Evolutionary conservation across 331 rosid species (phyloP), one percentile per base, ranked within the genome.

Genomic region (Malus hybrid): DNA sequence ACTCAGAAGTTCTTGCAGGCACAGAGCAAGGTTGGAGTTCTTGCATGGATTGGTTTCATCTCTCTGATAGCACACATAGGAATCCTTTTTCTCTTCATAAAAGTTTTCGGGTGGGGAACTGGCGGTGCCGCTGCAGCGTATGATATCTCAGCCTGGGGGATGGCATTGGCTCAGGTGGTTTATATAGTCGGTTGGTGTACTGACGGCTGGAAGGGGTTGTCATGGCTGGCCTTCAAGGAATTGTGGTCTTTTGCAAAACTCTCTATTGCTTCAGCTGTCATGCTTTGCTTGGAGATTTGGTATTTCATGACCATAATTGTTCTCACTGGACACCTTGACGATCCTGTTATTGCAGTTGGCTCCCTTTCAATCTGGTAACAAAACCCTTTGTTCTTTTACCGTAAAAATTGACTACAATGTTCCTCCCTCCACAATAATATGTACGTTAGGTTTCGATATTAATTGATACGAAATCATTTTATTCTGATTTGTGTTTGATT

Each of bases 271-370:
- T 93, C 98, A 5, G 98, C 98, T 11, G 36, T 93, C 29, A 93
- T 93, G 98, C 88, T 93, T 77, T 90, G 96, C 75, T 63, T 93
- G 2, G 96, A 93, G 86, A 80, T 93, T 76, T 93, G 98, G 98
- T 93, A 93, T 77, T 90, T 93, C 44, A 93, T 93, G 98, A 88
- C 92, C 70, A 90, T 93, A 70, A 90, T 87, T 85, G 95, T 90
- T 69, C 96, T 93, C 76, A 93, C 97, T 11, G 98, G 98, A 32
- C 98, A 90, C 78, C 91, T 93, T 29, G 97, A 87, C 5, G 74
- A 93, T 69, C 92, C 98, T 14, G 26, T 93, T 11, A 87, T 93
- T 79, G 95, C 98, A 12, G 92, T 93, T 77, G 98, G 95, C 33
- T 93, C 98, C 7, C 97, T 93, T 71, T 89, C 98, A 24, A 93